These are phyloP conservation scores for Tetrahymena malaccensis DNA, from an alignment of 73 alveolate genomes.

Conservation along the genomic window DNA sequence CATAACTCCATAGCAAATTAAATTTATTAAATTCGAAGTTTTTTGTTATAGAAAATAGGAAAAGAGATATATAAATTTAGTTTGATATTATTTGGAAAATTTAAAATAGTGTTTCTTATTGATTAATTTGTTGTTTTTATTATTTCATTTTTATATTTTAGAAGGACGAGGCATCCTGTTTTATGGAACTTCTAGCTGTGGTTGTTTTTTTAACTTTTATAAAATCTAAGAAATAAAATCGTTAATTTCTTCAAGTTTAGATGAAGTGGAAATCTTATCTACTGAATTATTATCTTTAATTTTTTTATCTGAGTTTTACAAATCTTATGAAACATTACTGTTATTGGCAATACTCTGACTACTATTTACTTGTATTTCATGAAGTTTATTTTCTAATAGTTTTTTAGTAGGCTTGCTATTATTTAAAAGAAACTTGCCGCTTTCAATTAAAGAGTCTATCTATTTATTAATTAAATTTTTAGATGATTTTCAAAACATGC, in stretches of 20 bases:
- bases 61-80: no score
- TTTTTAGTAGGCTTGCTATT: background rate
- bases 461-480: no score
- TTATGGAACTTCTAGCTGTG: background rate
- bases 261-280: background rate
- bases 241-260: background rate
- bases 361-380: background rate
- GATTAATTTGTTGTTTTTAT: background rate
- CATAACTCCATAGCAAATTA: no score
- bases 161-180: background rate
- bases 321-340: background rate
- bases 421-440: background rate
- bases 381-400: background rate
- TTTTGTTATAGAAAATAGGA: no score
- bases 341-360: background rate
- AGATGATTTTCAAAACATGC: no score
- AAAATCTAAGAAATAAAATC: background rate
- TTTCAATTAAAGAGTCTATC: background rate
- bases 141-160: background rate
- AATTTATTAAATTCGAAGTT: no score
- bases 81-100: no score
- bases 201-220: background rate
- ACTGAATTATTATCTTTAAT: background rate
- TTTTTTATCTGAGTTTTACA: background rate
- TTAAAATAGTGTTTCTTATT: no score